Base-by-base conservation (phyloP, 1,284 basidiomycete species). In the Amylostereum areolatum region DNA sequence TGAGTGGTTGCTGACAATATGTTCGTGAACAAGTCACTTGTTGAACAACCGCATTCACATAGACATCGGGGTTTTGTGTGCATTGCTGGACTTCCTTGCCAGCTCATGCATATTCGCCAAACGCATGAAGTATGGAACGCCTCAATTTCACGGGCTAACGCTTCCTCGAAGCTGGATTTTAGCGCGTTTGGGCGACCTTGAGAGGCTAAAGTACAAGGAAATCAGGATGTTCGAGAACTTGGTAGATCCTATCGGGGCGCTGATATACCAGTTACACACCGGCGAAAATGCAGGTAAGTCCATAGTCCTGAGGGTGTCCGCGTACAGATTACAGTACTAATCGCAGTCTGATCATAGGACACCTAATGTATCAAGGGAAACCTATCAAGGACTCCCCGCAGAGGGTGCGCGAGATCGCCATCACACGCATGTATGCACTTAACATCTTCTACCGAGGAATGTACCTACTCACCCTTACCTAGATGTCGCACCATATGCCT, bases 131-230 rank as follows among this genome's bases (percentile, higher is more conserved):
- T 55, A 41, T 1, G 33, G 33, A 1, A 54, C 51, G 0, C 59
- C 57, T 10, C 57, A 12, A 25, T 25, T 77, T 0, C 72, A 80
- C 46, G 65, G 68, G 9, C 54, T 75, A 11, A 70, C 70, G 2
- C 64, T 81, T 29, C 78, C 77, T 0, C 67, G 70, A 12, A 72
- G 68, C 45, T 81, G 77, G 77, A 50, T 78, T 9, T 47, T 65
- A 3, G 58, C 57, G 3, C 56, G 67, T 2, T 51, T 65, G 3
- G 34, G 41, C 3, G 43, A 40, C 10, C 12, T 43, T 1, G 29
- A 44, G 1, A 12, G 7, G 0, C 35, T 53, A 12, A 7, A 12
- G 2, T 8, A 37, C 9, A 52, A 50, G 34, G 43, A 54, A 18
- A 55, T 39, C 9, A 42, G 37, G 3, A 40, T 58, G 3, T 50